Conservation (phyloP, 176 grass and related monocot genomes). For the Coix lacrymajobi region DNA sequence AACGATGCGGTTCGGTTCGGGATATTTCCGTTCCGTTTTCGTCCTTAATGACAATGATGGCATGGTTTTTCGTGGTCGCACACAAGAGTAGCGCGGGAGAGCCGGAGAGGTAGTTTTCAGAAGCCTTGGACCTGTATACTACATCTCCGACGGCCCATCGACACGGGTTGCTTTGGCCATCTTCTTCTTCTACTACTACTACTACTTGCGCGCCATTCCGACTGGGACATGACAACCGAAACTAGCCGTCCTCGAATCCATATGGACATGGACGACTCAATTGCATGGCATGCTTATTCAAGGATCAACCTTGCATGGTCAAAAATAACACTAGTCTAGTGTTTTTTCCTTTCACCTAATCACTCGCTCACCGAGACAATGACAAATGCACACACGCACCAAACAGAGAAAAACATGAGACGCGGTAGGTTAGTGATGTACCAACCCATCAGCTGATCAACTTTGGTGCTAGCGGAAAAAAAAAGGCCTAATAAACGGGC, state of each 20-base stretch:
- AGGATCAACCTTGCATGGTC: background rate
- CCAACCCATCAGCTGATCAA: background rate
- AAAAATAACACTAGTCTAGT: conserved; percentile 27
- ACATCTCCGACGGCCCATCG: background rate
- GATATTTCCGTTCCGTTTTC: too few species aligned
- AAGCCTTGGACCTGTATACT: background rate
- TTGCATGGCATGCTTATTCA: background rate
- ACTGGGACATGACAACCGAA: conserved; percentile 16
- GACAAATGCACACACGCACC: background rate
- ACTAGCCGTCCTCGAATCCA: background rate
- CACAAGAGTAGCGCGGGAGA: background rate
- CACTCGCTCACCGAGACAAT: background rate
- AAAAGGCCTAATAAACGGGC: background rate
- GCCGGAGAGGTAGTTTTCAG: background rate
- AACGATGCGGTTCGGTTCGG: too few species aligned
- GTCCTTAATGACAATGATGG: too few species aligned
- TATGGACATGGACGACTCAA: background rate
- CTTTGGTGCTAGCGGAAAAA: background rate
- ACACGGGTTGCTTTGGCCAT: background rate
- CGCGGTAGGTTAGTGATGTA: background rate
- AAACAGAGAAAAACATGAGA: background rate
- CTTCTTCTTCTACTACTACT: background rate
- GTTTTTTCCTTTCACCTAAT: background rate
- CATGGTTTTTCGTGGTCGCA: background rate
- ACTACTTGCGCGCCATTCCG: background rate